phyloP scores from a whole-genome alignment of 129 eudicot species.

The Erigeron canadensis region DNA sequence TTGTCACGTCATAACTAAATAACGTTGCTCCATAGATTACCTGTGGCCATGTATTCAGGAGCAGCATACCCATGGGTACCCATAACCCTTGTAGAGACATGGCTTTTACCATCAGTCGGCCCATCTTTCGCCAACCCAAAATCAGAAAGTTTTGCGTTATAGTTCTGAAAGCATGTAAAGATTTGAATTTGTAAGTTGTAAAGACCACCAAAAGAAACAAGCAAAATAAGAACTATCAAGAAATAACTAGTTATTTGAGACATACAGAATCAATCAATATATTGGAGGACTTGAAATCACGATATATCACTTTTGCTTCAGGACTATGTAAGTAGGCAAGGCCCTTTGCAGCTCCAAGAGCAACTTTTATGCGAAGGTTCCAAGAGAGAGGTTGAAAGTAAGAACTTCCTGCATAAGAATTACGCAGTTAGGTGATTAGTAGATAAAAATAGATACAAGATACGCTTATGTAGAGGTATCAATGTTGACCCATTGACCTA shows the following conservation, averaged over 20 bases:
- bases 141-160: constrained; percentile 88
- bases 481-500: background rate
- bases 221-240: background rate
- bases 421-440: background rate
- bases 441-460: constrained; percentile 1
- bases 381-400: constrained; percentile 76
- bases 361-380: constrained; percentile 69
- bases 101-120: constrained; percentile 68
- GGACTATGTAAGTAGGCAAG: constrained; percentile 77
- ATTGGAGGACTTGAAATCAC: constrained; percentile 72
- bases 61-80: constrained; percentile 99
- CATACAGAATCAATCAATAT: constrained; percentile 73
- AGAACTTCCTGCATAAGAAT: constrained; percentile 50
- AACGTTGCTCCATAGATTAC: constrained; percentile 33
- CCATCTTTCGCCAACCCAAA: constrained; percentile 93
- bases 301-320: constrained; percentile 70
- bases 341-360: constrained; percentile 87
- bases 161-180: constrained; percentile 41
- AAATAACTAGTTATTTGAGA: background rate
- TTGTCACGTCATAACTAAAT: background rate
- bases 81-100: constrained; percentile 92
- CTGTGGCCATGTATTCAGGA: constrained; percentile 92
- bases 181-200: background rate
- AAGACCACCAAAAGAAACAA: background rate
- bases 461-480: background rate